Evolutionary conservation across 164 flowering plant genomes (phyloP), one percentile per base, ranked within the genome.

Genomic region (Piper betle): DNA sequence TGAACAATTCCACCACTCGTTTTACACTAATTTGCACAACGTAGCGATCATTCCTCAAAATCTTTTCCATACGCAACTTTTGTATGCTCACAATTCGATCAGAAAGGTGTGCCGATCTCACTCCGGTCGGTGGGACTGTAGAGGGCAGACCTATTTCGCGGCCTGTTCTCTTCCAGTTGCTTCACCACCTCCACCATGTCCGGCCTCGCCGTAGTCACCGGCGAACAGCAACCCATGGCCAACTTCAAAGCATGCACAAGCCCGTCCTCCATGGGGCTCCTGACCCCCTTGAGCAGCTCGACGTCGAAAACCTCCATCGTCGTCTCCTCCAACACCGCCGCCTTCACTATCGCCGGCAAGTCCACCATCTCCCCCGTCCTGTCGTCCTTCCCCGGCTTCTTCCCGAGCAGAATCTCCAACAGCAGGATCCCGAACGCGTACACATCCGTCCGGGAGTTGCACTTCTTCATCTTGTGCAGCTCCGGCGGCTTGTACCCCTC

Each of bases 141-240:
- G 70, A 91, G 62, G 40, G 99, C 91, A 56, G 97, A 94, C 68
- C 96, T 80, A 71, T 91, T 94, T 64, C 99, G 78, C 1, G 97
- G 99, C 59, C 96, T 82, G 59, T 85, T 88, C 79, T 90, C 99
- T 69, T 94, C 99, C 78, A 93, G 66, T 73, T 93, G 97, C 79
- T 83, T 84, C 68, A 90, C 95, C 50, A 93, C 95, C 69, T 90
- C 95, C 53, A 79, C 88, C 91, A 93, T 89, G 60, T 83, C 79
- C 6, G 97, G 97, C 71, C 99, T 82, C 58, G 85, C 95, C 0
- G 92, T 68, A 37, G 93, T 79, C 41, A 91, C 99, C 0, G 99
- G 99, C 53, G 99, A 96, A 68, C 99, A 94, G 64, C 99, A 94
- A 6, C 99, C 99, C 99, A 93, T 93, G n/a, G 97, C 99, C 37